Evolutionary conservation across 768 basidiomycete genomes (phyloP).

Genomic region (Trametes cubensis): DNA sequence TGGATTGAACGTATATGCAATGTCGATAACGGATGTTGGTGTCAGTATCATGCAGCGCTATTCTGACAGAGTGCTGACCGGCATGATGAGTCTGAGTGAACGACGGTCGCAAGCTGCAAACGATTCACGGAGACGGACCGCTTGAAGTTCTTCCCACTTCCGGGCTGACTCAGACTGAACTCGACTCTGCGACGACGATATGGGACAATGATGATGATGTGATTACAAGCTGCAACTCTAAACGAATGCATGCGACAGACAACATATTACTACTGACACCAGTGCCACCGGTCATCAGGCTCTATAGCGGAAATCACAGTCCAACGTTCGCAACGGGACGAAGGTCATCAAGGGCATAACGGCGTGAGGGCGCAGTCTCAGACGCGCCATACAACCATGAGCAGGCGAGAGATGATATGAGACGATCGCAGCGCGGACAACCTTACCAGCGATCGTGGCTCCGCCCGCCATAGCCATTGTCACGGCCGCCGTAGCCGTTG

Average conservation of each 20-base stretch:
- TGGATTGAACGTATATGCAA: neutral
- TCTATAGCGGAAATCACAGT: conserved; percentile 9
- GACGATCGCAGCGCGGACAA: neutral
- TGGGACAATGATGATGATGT: conserved; percentile 7
- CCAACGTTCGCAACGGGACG: conserved; percentile 4
- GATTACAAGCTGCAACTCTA: conserved; percentile 23
- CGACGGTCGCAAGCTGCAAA: too few species aligned
- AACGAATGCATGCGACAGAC: conserved; percentile 22
- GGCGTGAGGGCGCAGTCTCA: neutral
- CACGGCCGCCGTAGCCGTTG: conserved; percentile 2
- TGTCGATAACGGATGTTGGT: too few species aligned
- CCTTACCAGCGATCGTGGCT: conserved; percentile 37
- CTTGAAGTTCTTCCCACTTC: too few species aligned
- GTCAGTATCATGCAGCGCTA: neutral
- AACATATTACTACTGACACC: conserved; percentile 20
- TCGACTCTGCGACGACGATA: neutral
- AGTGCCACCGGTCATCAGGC: conserved; percentile 7
- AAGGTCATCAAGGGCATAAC: conserved; percentile 6
- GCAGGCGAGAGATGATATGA: neutral
- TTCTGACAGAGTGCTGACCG: neutral
- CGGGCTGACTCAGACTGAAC: too few species aligned
- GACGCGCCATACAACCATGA: neutral
- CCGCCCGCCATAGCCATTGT: conserved; percentile 40
- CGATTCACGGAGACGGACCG: too few species aligned
- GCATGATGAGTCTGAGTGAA: too few species aligned